Evolutionary conservation across 2,329 filamentous ascomycete genomes (phyloP).

Genomic region (Cladosporium halotolerans): DNA sequence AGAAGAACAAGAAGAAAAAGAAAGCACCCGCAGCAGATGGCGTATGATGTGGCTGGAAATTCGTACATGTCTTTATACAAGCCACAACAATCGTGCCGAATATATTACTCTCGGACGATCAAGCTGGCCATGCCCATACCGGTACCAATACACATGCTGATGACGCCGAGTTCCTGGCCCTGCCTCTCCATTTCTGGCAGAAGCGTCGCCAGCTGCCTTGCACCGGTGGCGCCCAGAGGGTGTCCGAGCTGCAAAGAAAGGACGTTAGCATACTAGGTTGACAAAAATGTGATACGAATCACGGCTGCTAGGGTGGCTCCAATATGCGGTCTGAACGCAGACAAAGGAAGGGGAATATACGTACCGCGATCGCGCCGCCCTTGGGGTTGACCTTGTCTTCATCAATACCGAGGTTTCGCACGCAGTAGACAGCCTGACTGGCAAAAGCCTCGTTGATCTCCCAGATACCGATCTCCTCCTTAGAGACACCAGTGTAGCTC

Average conservation of each 20-base stretch:
- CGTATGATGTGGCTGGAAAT: slow-evolving; percentile 20
- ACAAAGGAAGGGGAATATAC: slow-evolving; percentile 34
- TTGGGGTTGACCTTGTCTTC: slow-evolving; percentile 77
- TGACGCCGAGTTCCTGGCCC: slow-evolving; percentile 69
- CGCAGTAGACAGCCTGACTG: slow-evolving; percentile 60
- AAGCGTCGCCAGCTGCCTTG: slow-evolving; percentile 70
- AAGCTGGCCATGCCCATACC: slow-evolving; percentile 49
- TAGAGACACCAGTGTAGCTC: slow-evolving; percentile 58
- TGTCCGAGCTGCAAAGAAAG: slow-evolving; percentile 51
- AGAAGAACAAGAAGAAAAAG: slow-evolving; percentile 41
- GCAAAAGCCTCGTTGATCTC: slow-evolving; percentile 85
- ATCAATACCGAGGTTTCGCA: slow-evolving; percentile 63
- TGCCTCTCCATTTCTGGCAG: slow-evolving; percentile 61
- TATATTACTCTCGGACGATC: slow-evolving; percentile 41
- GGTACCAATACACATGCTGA: slow-evolving; percentile 73
- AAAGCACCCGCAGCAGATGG: slow-evolving; percentile 13
- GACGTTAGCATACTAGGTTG: neutral
- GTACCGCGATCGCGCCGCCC: slow-evolving; percentile 77
- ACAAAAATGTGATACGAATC: no score
- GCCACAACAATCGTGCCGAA: neutral
- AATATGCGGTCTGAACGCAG: no score
- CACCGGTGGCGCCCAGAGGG: slow-evolving; percentile 82
- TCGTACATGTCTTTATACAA: slow-evolving; percentile 5
- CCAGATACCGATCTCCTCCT: slow-evolving; percentile 72
- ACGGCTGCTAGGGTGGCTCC: no score